Evolutionary conservation across 148 eudicot genomes (phyloP).

Genomic region (Salicornia ramosissima): DNA sequence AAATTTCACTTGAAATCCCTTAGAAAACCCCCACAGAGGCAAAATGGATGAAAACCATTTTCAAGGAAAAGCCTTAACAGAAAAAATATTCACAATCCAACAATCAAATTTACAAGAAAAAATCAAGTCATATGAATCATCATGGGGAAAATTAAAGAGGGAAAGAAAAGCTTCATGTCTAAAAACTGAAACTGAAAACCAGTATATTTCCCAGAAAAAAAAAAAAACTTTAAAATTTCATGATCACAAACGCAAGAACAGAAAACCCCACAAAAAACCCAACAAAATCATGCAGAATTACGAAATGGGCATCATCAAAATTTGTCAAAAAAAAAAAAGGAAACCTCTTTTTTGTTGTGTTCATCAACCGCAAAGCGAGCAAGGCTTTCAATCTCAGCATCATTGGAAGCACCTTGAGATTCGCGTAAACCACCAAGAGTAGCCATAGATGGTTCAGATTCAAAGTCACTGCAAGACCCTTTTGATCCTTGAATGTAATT

Average conservation of each 20-base stretch:
- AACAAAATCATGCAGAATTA: not conserved
- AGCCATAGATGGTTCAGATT: slow-evolving; percentile 37
- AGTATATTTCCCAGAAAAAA: not conserved
- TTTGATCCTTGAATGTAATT: not conserved
- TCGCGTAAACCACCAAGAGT: slow-evolving; percentile 47
- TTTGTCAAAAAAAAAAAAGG: not conserved
- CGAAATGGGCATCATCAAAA: slow-evolving; percentile 3
- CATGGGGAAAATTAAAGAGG: no score
- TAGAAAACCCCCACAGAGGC: no score
- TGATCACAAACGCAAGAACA: not conserved
- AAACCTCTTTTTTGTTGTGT: slow-evolving; percentile 62
- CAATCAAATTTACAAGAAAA: no score
- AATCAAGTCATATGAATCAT: no score
- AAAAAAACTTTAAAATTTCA: no score
- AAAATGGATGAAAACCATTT: no score
- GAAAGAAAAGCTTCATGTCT: no score
- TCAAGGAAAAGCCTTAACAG: no score
- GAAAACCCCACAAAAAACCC: not conserved
- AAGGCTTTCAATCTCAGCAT: slow-evolving; percentile 42
- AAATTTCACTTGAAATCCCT: not conserved
- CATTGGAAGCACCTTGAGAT: slow-evolving; percentile 37
- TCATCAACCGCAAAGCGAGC: slow-evolving; percentile 68
- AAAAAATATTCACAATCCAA: no score
- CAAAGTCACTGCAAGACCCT: slow-evolving; percentile 31
- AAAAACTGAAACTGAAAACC: no score